Evolutionary conservation across 2,329 filamentous ascomycete species (phyloP).

Genomic region (Alternaria rosae): DNA sequence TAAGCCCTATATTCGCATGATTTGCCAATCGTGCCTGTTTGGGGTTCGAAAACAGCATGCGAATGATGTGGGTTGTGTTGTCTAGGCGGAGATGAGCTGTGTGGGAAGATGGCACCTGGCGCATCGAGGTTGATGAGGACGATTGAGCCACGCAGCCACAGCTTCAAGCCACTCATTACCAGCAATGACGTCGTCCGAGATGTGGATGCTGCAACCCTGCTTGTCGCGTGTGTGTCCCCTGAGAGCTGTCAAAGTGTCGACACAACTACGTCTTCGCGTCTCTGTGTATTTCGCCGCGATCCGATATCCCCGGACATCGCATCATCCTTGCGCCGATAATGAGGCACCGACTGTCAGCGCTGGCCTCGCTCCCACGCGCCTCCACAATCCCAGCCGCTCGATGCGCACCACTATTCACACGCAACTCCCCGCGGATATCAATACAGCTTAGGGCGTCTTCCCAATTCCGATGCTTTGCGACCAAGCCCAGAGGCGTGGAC

Average conservation of each 20-base stretch:
- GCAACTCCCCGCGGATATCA: slow-evolving; percentile 2
- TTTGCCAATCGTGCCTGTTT: not conserved
- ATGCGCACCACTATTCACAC: slow-evolving; percentile 11
- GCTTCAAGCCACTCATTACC: slow-evolving; percentile 9
- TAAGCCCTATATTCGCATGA: not conserved
- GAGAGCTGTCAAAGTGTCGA: not conserved
- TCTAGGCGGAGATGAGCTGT: not conserved
- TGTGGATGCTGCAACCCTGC: slow-evolving; percentile 6
- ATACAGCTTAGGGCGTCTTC: not conserved
- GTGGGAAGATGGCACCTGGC: not conserved
- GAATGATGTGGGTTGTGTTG: not conserved
- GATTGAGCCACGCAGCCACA: slow-evolving; percentile 12
- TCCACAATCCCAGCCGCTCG: slow-evolving; percentile 21
- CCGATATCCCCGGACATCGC: not conserved
- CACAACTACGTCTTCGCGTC: slow-evolving; percentile 6
- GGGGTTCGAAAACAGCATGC: not conserved
- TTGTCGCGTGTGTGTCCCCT: slow-evolving; percentile 11
- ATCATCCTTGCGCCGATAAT: slow-evolving; percentile 22
- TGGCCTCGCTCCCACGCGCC: slow-evolving; percentile 29
- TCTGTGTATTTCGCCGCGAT: not conserved
- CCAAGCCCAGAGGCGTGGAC: slow-evolving; percentile 1
- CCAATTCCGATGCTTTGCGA: slow-evolving; percentile 8
- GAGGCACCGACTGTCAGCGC: slow-evolving; percentile 42
- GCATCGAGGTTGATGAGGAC: not conserved
- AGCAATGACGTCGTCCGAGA: slow-evolving; percentile 15